A percentile compares a stretch with the other conserved stretches of the same genome.
Evolutionary conservation across 495 filamentous ascomycete genomes (phyloP).

Genomic region (Clavariopsis aquatica): DNA sequence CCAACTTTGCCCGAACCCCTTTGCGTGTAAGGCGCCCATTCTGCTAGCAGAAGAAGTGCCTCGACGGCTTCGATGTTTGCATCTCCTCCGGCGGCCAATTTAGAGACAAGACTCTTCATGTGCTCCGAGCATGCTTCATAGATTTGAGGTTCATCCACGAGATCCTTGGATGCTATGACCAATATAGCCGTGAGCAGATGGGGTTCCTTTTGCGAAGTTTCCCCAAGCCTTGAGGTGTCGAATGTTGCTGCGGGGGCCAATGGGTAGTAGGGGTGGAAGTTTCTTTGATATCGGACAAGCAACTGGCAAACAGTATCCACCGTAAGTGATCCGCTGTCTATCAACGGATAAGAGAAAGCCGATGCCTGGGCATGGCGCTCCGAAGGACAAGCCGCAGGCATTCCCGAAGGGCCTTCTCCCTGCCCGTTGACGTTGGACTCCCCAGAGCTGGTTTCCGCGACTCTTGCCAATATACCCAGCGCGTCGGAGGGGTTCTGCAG

Average conservation of each 20-base stretch:
- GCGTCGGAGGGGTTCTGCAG: constrained; percentile 53
- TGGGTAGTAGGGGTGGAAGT: constrained; percentile 66
- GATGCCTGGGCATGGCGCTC: constrained; percentile 16
- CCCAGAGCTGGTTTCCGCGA: constrained; percentile 45
- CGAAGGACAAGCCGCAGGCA: constrained; percentile 8
- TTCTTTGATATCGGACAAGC: constrained; percentile 54
- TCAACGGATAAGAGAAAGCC: constrained; percentile 52
- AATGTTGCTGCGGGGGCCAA: constrained; percentile 60
- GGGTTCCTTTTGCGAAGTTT: constrained; percentile 54
- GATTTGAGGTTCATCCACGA: constrained; percentile 56
- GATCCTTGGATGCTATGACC: constrained; percentile 63
- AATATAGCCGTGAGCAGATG: constrained; percentile 64
- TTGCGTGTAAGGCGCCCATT: constrained; percentile 62
- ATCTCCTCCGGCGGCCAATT: constrained; percentile 60
- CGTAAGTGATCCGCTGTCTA: constrained; percentile 54
- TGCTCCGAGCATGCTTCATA: constrained; percentile 63
- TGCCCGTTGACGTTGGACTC: constrained; percentile 30
- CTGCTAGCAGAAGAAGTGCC: constrained; percentile 61
- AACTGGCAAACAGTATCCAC: constrained; percentile 54
- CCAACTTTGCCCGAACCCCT: constrained; percentile 57
- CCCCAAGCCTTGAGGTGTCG: constrained; percentile 50
- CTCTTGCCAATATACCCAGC: constrained; percentile 51
- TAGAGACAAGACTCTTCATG: constrained; percentile 63
- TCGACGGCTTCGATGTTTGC: constrained; percentile 67
- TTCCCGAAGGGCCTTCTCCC: not conserved